These are phyloP conservation scores for Syzygium syzygioides DNA, from an alignment of 441 rosid genomes.

Conservation along the genomic window DNA sequence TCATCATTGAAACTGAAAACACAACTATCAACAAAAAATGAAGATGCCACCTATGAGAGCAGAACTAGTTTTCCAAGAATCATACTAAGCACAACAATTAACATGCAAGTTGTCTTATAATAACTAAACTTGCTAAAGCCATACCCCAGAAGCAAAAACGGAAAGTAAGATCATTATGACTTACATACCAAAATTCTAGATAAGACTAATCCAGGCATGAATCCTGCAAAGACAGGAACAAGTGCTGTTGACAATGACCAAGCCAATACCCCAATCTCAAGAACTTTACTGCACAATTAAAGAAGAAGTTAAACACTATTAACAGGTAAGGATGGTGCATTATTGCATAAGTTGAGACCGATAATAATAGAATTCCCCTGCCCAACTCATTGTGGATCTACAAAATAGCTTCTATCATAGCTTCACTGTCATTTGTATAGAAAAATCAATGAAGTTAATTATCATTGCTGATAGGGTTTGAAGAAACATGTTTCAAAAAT, in stretches of 20 bases:
- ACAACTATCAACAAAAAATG: not conserved
- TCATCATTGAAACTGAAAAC: not conserved
- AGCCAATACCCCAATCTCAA: conserved; percentile 71
- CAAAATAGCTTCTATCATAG: not conserved
- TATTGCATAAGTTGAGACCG: not conserved
- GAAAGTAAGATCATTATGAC: conserved; percentile 1
- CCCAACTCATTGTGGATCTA: not conserved
- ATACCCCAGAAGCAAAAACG: not conserved
- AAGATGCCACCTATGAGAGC: not conserved
- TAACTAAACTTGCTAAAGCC: not conserved
- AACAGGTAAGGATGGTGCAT: not conserved
- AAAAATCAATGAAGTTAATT: not conserved
- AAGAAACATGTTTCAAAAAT: not conserved
- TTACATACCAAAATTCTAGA: conserved; percentile 68
- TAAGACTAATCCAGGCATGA: conserved; percentile 81
- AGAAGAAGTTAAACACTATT: not conserved
- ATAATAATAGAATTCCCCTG: not conserved
- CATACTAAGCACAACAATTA: not conserved
- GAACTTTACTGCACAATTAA: conserved; percentile 52
- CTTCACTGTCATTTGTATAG: not conserved
- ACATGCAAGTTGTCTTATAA: not conserved
- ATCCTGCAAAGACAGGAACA: conserved; percentile 80
- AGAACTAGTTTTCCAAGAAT: not conserved
- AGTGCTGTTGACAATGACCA: conserved; percentile 90
- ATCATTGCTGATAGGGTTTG: not conserved